phyloP scores from a whole-genome alignment of 371 early-diverging fungal genomes.

The Mortierella sp. region DNA sequence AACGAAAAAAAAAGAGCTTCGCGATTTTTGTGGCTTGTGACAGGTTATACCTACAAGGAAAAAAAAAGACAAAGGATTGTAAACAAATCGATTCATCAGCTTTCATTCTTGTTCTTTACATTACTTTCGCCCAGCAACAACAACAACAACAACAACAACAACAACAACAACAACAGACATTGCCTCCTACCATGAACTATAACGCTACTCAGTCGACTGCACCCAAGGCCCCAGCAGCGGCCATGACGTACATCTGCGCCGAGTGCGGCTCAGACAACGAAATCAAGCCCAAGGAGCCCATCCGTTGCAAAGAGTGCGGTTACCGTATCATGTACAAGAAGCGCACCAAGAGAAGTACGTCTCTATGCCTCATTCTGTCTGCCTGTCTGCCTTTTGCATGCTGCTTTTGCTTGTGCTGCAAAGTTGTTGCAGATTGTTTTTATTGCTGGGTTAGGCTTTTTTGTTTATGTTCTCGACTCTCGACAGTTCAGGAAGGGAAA shows the following conservation, averaged over 20 bases:
- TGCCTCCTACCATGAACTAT: conserved; percentile 49
- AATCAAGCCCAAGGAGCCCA: conserved; percentile 94
- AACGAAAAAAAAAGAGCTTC: conserved; percentile 10
- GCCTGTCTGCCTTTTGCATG: background rate
- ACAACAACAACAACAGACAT: background rate
- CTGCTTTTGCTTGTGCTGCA: background rate
- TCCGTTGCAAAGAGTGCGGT: conserved; percentile 96
- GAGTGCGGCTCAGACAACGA: conserved; percentile 93
- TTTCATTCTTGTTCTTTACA: conserved; percentile 1
- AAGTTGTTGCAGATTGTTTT: background rate
- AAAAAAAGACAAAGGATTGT: conserved; percentile 1
- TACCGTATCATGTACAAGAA: conserved; percentile 98
- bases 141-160: too few relatives aligned
- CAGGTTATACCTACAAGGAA: background rate
- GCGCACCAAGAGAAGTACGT: conserved; percentile 93
- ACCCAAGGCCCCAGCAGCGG: conserved; percentile 64
- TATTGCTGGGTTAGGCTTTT: too few relatives aligned
- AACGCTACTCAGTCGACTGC: conserved; percentile 42
- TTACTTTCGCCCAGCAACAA: background rate
- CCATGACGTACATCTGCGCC: conserved; percentile 76
- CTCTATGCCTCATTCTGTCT: background rate
- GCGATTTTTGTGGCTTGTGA: conserved; percentile 6
- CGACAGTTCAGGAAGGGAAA: background rate
- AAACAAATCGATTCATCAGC: conserved; percentile 1
- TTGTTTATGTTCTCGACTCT: background rate